Percentiles rank a stretch among this genome's conserved stretches.
phyloP scores from a whole-genome alignment of 139 green algal species.

The Chlorella sp. region DNA sequence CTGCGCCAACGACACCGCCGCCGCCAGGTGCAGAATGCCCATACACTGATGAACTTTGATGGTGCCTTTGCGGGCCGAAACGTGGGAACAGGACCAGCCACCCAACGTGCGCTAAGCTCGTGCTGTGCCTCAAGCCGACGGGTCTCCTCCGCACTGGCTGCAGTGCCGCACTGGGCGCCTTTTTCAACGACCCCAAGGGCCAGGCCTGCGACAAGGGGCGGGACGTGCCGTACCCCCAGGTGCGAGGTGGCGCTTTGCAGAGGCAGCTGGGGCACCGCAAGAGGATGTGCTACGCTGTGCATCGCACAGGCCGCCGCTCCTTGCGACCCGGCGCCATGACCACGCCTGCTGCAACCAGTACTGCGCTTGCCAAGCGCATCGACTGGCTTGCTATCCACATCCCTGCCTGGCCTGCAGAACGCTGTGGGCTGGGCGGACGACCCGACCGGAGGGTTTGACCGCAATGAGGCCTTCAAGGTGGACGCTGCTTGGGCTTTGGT shows the following conservation, averaged over 20 bases:
- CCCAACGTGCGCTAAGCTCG: no score
- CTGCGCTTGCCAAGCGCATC: not conserved
- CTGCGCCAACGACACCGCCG: slow-evolving; percentile 19
- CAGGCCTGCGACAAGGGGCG: slow-evolving; percentile 17
- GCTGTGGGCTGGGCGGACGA: slow-evolving; percentile 19
- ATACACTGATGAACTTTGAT: no score
- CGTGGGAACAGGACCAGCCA: no score
- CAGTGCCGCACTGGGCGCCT: slow-evolving; percentile 1
- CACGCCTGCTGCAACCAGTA: no score
- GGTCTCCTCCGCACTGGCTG: no score
- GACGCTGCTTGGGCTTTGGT: no score
- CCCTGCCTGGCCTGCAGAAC: not conserved
- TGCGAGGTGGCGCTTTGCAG: not conserved
- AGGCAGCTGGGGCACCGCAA: no score
- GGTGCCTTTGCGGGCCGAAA: no score
- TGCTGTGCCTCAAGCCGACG: no score
- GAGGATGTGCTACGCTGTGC: not conserved
- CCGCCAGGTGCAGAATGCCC: not conserved
- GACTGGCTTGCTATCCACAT: not conserved
- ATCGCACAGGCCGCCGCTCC: not conserved
- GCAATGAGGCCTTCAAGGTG: slow-evolving; percentile 6
- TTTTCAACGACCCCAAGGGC: slow-evolving; percentile 11
- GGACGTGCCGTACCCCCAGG: slow-evolving; percentile 5
- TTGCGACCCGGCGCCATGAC: no score
- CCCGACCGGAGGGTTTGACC: slow-evolving; percentile 21